Conservation (phyloP, 2,329 filamentous ascomycete species). For the Colletotrichum shisoi region DNA sequence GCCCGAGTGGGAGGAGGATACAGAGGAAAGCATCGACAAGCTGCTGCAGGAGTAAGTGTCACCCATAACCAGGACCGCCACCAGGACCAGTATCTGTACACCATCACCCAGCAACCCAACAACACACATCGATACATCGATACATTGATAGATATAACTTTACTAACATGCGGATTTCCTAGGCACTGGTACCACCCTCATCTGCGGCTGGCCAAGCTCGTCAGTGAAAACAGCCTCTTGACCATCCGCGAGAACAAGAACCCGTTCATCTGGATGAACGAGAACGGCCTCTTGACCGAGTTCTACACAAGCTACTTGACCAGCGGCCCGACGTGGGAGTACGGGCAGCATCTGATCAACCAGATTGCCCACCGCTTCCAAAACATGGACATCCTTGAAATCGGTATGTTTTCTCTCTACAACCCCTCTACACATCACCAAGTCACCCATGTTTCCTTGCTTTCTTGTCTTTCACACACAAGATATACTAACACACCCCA, state of each 20-base stretch:
- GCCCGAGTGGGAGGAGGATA: conserved; percentile 2
- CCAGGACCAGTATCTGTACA: too few species aligned
- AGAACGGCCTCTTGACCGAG: conserved; percentile 9
- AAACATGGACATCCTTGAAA: conserved; percentile 43
- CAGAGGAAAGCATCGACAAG: neutral
- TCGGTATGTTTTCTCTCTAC: conserved; percentile 32
- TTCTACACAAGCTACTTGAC: conserved; percentile 17
- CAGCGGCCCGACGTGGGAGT: conserved; percentile 12
- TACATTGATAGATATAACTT: neutral
- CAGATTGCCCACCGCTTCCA: conserved; percentile 14
- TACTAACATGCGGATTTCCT: too few species aligned
- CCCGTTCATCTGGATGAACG: conserved; percentile 20
- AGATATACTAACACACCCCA: neutral
- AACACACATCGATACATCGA: too few species aligned
- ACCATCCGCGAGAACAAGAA: conserved; percentile 21
- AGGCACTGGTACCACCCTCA: conserved; percentile 4
- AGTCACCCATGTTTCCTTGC: too few species aligned
- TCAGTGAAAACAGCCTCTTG: conserved; percentile 1
- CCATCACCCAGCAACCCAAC: too few species aligned
- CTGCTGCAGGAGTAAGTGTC: neutral
- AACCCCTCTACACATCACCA: too few species aligned
- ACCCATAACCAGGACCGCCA: too few species aligned
- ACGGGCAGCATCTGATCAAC: neutral
- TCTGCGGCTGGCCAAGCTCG: neutral
- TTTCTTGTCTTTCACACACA: neutral